Percentiles rank a stretch among this genome's conserved stretches.
These are phyloP conservation scores for Daldinia bambusicola DNA, from an alignment of 495 filamentous ascomycete genomes.

Conservation along the genomic window DNA sequence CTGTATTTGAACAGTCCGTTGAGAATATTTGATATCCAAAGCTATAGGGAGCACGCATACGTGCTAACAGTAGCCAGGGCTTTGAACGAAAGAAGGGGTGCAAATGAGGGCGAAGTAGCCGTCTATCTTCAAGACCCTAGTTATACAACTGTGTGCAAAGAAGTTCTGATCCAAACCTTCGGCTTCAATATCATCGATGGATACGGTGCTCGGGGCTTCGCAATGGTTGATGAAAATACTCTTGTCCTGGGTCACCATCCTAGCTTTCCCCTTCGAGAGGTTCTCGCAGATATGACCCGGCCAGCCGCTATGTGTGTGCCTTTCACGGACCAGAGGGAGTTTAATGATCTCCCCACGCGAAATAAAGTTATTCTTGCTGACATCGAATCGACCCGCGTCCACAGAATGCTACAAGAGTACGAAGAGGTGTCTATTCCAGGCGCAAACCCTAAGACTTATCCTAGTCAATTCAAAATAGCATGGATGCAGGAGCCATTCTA, in stretches of 20 bases:
- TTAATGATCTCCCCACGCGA: neutral
- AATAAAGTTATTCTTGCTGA: neutral
- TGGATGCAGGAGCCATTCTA: constrained; percentile 1
- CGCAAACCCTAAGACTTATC: neutral
- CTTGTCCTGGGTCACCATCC: constrained; percentile 36
- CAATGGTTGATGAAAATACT: constrained; percentile 40
- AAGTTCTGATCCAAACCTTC: neutral
- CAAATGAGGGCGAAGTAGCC: neutral
- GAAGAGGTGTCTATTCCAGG: neutral
- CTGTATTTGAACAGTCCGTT: neutral
- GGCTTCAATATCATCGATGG: neutral
- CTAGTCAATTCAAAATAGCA: too few relatives aligned
- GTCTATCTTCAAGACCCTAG: constrained; percentile 12
- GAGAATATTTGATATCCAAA: neutral
- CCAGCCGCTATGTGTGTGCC: constrained; percentile 47
- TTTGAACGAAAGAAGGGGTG: neutral
- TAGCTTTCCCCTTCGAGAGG: constrained; percentile 40
- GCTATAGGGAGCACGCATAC: constrained; percentile 5
- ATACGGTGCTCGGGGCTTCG: constrained; percentile 32
- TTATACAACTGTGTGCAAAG: constrained; percentile 4
- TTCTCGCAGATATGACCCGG: constrained; percentile 45
- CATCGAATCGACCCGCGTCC: neutral
- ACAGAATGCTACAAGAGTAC: constrained; percentile 12
- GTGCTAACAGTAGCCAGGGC: neutral
- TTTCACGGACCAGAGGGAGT: neutral